These are phyloP conservation scores for Malus hybrid DNA, from an alignment of 331 rosid genomes.

Conservation along the genomic window DNA sequence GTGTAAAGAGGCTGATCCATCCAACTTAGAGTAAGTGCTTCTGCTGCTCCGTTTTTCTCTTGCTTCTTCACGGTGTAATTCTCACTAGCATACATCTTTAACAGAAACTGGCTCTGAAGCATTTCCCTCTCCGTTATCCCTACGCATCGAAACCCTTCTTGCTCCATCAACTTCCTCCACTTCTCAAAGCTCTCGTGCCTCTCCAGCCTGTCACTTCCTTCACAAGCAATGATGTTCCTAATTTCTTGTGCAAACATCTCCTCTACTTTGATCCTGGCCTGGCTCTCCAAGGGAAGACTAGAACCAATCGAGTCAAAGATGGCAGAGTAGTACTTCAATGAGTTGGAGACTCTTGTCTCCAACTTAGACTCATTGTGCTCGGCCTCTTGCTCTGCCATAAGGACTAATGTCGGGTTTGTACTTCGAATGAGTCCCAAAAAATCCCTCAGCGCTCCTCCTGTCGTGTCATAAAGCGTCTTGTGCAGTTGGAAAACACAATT, in stretches of 20 bases:
- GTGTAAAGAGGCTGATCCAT: slow-evolving; percentile 67
- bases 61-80: slow-evolving; percentile 47
- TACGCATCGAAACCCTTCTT: slow-evolving; percentile 52
- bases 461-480: slow-evolving; percentile 61
- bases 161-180: slow-evolving; percentile 79
- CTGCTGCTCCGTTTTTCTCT: slow-evolving; percentile 38
- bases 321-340: slow-evolving; percentile 66
- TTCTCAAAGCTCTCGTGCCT: slow-evolving; percentile 69
- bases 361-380: slow-evolving; percentile 57
- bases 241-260: slow-evolving; percentile 78
- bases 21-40: slow-evolving; percentile 59
- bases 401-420: slow-evolving; percentile 54
- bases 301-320: slow-evolving; percentile 63
- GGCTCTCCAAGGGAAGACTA: slow-evolving; percentile 54
- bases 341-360: slow-evolving; percentile 58
- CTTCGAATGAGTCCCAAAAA: slow-evolving; percentile 79
- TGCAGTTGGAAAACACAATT: slow-evolving; percentile 82
- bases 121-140: slow-evolving; percentile 55
- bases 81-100: slow-evolving; percentile 65
- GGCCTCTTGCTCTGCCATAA: slow-evolving; percentile 83
- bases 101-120: slow-evolving; percentile 54
- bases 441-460: slow-evolving; percentile 66
- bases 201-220: slow-evolving; percentile 77
- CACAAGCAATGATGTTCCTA: slow-evolving; percentile 78
- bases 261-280: slow-evolving; percentile 53